phyloP scores from a whole-genome alignment of 768 basidiomycete genomes.

The Hebeloma cylindrosporum region DNA sequence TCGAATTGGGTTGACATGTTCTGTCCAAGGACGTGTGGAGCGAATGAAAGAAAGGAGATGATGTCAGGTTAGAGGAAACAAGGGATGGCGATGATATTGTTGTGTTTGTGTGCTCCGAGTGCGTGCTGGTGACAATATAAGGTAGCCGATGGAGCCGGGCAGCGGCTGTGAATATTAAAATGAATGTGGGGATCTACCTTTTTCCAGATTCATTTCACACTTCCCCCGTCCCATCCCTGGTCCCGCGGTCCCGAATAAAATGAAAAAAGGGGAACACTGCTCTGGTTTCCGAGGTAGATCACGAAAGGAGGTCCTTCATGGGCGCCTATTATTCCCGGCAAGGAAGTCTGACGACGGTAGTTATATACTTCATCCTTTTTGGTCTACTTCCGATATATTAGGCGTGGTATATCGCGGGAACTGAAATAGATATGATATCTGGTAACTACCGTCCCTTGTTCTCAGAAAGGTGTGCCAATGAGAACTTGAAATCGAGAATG shows the following conservation, averaged over 20 bases:
- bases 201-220: slow-evolving; percentile 27
- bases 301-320: neutral
- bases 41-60: neutral
- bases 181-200: slow-evolving; percentile 14
- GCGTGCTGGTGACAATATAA: neutral
- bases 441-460: no score
- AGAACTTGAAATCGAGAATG: no score
- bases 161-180: slow-evolving; percentile 11
- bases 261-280: neutral
- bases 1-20: neutral
- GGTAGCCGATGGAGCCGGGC: neutral
- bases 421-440: no score
- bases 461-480: no score
- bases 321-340: slow-evolving; percentile 1
- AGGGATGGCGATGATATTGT: no score
- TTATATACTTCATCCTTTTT: no score
- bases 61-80: no score
- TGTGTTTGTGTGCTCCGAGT: no score
- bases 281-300: neutral
- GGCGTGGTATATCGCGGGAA: no score
- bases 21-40: neutral
- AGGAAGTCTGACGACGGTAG: no score
- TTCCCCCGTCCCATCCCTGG: neutral
- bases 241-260: neutral
- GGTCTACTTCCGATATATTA: no score